Evolutionary conservation across 768 basidiomycete genomes (phyloP), one percentile per base, ranked within the genome.

Genomic region (Calocybe indica): DNA sequence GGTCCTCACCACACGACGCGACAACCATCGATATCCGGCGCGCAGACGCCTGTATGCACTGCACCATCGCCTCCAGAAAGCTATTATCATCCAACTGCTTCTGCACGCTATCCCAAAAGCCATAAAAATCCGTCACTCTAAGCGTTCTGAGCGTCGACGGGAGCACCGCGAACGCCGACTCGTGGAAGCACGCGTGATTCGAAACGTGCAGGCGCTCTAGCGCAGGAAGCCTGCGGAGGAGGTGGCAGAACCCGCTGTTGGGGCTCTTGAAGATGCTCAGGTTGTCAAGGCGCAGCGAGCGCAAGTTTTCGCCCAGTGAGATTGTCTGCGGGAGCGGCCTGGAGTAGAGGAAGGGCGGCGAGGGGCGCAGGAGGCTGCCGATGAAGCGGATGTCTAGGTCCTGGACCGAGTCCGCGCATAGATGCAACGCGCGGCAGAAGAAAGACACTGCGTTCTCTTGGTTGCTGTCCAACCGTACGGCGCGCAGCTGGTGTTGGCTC

Each of bases 301-400:
- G 51, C n/a, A 64, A 47, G 46, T 33, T 54, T 4, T 48, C 49
- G 37, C 34, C 52, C 36, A 37, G 47, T 8, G 45, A 32, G 11
- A 51, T 34, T 13, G 46, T 33, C 6, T 48, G 29, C 31, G 37
- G 22, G 5, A 42, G 33, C 12, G 48, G 15, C 22, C 37, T 53
- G 14, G 36, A 47, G 5, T 31, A 7, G 7, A 40, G 47, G 43
- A 62, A 62, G 12, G 43, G 47, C 10, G 63, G 63, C 4, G 57
- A 53, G 31, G 45, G 60, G 15, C 56, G 55, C 41, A 58, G 55
- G 32, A 64, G 51, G 14, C 61, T 59, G 14, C 63, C 63, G 30
- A 62, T 60, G 54, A 62, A 64, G 28, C 60, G 57, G 22, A 62
- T 48, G 44, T 64, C 61, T 28, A 62, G 50, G 6, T 55, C 47